Evolutionary conservation across 768 basidiomycete species (phyloP), one percentile per base, ranked within the genome.

Genomic region (Ramaria sp.): DNA sequence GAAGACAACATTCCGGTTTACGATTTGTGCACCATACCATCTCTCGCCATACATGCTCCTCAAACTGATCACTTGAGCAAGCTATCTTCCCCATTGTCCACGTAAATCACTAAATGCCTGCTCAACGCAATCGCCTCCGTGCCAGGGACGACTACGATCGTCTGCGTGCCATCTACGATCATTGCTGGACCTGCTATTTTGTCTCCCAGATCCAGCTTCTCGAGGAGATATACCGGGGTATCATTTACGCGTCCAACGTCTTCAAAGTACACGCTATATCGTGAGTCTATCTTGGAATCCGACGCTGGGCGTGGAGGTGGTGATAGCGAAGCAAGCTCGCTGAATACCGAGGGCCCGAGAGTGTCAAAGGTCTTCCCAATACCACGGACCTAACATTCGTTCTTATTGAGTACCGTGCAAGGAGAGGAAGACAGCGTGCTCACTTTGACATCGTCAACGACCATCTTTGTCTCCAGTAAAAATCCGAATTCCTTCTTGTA

Each of bases 81-180:
- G 39, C 43, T 15, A 5, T 37, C 50, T n/a, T 58, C 39, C 15
- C 48, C 55, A 16, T 61, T 66, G 43, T 69, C 62, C 34, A 79
- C 60, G 1, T 71, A 74, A 59, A 80, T 72, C 44, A 74, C 73
- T 67, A 92, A 64, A 65, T 88, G 85, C 59, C 80, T 83, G 54
- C 78, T 82, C 47, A 82, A 78, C 54, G 89, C 63, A 7, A 85
- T 69, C 18, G 79, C 85, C 63, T 67, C 78, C 48, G 85, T 80
- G 15, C 76, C 80, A 0, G 89, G 86, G 20, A 91, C 80, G 3
- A 98, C 68, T 30, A 98, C 85, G 57, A 97, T 89, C 22, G 94
- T 96, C 71, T 96, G 95, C 20, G 94, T 97, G 60, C 89, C 75
- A 67, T 98, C 94, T 61, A 96, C 88, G 57, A 98, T 85, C 79